phyloP scores from a whole-genome alignment of 257 asterid genomes.

The Eucommia ulmoides region DNA sequence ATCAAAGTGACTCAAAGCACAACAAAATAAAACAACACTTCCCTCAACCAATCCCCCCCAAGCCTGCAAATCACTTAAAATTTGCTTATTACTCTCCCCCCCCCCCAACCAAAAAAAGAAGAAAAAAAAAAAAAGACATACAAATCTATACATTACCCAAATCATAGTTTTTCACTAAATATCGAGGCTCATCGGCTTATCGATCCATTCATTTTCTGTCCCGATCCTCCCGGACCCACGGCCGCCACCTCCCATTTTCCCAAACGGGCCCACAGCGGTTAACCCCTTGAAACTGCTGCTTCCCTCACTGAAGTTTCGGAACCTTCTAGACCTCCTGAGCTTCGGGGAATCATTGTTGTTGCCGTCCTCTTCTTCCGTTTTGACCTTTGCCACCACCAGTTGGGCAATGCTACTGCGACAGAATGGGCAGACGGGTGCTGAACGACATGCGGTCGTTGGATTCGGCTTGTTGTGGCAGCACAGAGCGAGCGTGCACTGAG shows the following conservation, averaged over 20 bases:
- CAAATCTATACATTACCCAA: too few relatives aligned
- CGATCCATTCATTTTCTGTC: slow-evolving; percentile 45
- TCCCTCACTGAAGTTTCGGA: slow-evolving; percentile 69
- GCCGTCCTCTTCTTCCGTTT: slow-evolving; percentile 31
- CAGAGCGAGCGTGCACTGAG: slow-evolving; percentile 77
- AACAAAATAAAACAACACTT: too few relatives aligned
- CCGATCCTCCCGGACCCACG: slow-evolving; percentile 64
- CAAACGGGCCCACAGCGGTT: slow-evolving; percentile 61
- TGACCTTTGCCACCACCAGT: slow-evolving; percentile 48
- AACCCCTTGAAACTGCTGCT: slow-evolving; percentile 87
- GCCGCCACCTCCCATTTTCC: slow-evolving; percentile 50
- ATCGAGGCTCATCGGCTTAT: slow-evolving; percentile 51
- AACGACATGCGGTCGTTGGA: slow-evolving; percentile 36
- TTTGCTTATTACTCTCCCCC: too few relatives aligned
- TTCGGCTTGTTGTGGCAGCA: slow-evolving; percentile 93
- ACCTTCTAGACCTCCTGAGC: slow-evolving; percentile 52
- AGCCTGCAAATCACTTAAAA: too few relatives aligned
- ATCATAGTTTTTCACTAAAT: too few relatives aligned
- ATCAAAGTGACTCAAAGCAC: too few relatives aligned
- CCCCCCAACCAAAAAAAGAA: too few relatives aligned
- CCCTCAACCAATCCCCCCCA: too few relatives aligned
- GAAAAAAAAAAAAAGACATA: too few relatives aligned
- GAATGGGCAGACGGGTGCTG: slow-evolving; percentile 76
- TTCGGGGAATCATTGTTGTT: slow-evolving; percentile 37
- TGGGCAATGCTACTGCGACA: slow-evolving; percentile 77